Evolutionary conservation across 1,284 basidiomycete species (phyloP).

Genomic region (Malassezia arunalokei): DNA sequence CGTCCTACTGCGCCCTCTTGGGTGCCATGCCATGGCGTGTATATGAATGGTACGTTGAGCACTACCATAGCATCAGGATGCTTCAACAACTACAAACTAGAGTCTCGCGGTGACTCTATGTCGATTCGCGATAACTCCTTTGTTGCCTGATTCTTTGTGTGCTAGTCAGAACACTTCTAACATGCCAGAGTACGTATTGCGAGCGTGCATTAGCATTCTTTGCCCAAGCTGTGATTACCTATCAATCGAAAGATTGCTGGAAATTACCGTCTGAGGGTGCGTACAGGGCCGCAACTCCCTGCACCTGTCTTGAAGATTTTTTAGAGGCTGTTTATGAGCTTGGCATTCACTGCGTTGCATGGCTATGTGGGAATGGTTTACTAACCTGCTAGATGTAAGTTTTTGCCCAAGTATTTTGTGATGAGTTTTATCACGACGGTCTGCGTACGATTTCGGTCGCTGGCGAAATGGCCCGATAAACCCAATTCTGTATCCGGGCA

Average conservation of each 20-base stretch:
- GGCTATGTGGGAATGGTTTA: background rate
- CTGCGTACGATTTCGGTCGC: constrained; percentile 26
- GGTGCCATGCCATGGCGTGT: background rate
- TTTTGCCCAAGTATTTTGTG: constrained; percentile 10
- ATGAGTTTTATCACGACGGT: constrained; percentile 38
- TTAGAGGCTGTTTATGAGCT: constrained; percentile 36
- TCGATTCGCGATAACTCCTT: constrained; percentile 35
- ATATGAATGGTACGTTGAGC: background rate
- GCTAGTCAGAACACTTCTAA: background rate
- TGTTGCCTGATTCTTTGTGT: constrained; percentile 14
- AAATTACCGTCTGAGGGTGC: constrained; percentile 41
- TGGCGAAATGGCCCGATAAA: constrained; percentile 42
- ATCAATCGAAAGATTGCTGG: constrained; percentile 30
- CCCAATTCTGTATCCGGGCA: constrained; percentile 31
- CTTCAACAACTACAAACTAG: constrained; percentile 28
- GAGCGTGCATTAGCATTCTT: background rate
- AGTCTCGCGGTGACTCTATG: constrained; percentile 34
- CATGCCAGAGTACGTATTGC: constrained; percentile 5
- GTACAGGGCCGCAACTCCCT: constrained; percentile 12
- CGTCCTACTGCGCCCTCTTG: background rate
- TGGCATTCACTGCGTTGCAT: background rate
- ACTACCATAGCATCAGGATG: constrained; percentile 6
- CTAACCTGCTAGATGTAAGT: background rate
- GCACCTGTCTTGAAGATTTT: constrained; percentile 24
- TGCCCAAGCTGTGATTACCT: constrained; percentile 15